Percentiles rank a stretch among this genome's conserved stretches.
phyloP scores from a whole-genome alignment of 371 early-diverging fungal genomes.

The Vairimorpha apis region DNA sequence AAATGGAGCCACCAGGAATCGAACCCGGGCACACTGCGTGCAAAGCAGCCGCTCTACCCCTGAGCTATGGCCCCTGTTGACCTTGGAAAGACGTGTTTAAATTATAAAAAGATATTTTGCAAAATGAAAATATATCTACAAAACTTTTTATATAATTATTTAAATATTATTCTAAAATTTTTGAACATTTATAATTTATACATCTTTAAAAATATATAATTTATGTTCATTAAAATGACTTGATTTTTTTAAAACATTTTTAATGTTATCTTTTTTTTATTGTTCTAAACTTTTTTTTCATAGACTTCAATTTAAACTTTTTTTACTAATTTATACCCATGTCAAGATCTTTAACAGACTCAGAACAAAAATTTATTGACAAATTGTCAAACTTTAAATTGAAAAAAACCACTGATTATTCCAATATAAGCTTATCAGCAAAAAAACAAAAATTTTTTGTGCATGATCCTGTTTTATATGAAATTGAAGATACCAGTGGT shows the following conservation, averaged over 20 bases:
- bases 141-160: too few species aligned
- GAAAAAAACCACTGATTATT: background rate
- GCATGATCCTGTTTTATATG: constrained; percentile 4
- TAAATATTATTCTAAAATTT: too few species aligned
- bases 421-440: background rate
- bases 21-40: constrained; percentile 47
- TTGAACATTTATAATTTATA: too few species aligned
- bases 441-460: constrained; percentile 14
- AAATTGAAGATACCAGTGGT: constrained; percentile 21
- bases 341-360: background rate
- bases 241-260: too few species aligned
- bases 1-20: constrained; percentile 49
- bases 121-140: too few species aligned
- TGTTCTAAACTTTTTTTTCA: background rate
- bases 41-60: constrained; percentile 46
- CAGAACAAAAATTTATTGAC: background rate
- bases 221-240: too few species aligned
- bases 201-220: too few species aligned
- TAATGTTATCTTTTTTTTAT: too few species aligned
- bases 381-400: constrained; percentile 1
- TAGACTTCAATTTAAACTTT: constrained; percentile 1
- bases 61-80: constrained; percentile 35
- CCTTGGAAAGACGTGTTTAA: background rate
- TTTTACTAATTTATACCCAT: background rate
- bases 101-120: background rate